Base-by-base conservation (phyloP, 495 filamentous ascomycete species). In the Hypoxylon crocopeplum region DNA sequence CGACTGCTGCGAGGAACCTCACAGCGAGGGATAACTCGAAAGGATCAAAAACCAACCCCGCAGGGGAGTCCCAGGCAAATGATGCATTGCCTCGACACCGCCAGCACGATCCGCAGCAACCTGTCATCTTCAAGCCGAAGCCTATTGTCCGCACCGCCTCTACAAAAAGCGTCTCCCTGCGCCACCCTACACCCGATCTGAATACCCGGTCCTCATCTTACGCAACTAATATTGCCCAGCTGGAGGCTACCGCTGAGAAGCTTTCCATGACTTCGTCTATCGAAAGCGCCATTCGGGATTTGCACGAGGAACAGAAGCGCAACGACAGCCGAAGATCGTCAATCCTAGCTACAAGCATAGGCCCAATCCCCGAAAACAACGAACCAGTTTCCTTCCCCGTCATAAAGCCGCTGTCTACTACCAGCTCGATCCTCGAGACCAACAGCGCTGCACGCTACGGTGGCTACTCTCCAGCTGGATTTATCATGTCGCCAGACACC, bases 211-310 rank as follows among this genome's bases (percentile, higher is more conserved):
- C 90, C 64, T 87, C 88, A 19, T 88, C 88, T 22, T 90, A 88
- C 66, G 73, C 85, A 16, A 81, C 82, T 68, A 93, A 93, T 78
- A 86, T 96, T 52, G 88, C 92, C 69, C 83, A 88, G 36, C 77
- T 96, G 59, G 92, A 96, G 67, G 82, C 86, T 57, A 89, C 86
- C 34, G 92, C 92, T 19, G 92, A 95, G 74, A 82, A 87, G 30
- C 76, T 96, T 67, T 92, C 88, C 65, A 83, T 85, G 69, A 88
- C 84, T 34, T 88, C 86, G n/a, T 86, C 87, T 12, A 88, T 96
- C 66, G 90, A 86, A 34, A 85, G 86, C 67, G 90, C 92, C 63
- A 90, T 96, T 47, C 85, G 88, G 55, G 87, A 89, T 61, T 80
- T 93, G 62, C 88, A 91, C 66, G 78, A 82, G 49, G 90, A 91